A percentile compares a stretch with the other conserved stretches of the same genome.
These are phyloP conservation scores for Sporothrix inflata DNA, from an alignment of 2,329 filamentous ascomycete genomes.

Conservation along the genomic window DNA sequence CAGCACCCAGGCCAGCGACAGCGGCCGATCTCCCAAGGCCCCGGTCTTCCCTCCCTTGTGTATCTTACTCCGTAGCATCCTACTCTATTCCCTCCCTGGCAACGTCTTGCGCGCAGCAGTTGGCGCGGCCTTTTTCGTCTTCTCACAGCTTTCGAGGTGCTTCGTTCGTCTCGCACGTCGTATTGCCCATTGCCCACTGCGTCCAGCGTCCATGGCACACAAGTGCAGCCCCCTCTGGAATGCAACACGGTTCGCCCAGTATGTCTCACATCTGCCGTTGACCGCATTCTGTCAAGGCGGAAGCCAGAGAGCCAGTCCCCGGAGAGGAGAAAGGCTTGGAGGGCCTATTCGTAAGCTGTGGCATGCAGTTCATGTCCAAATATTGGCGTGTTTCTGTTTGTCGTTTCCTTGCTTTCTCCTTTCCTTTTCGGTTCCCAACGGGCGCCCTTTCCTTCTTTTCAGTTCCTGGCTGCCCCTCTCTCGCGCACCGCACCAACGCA, in stretches of 20 bases:
- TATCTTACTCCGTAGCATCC: conserved; percentile 9
- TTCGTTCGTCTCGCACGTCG: neutral
- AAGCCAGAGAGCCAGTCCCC: conserved; percentile 6
- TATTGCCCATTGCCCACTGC: neutral
- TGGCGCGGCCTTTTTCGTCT: neutral
- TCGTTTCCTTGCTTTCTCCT: neutral
- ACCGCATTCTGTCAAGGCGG: conserved; percentile 4
- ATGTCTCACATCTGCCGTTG: conserved; percentile 23
- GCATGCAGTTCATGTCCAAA: neutral
- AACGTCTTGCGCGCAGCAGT: conserved; percentile 10
- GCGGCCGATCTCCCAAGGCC: conserved; percentile 8
- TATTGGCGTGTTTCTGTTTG: neutral
- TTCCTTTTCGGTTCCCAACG: neutral
- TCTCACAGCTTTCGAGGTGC: neutral
- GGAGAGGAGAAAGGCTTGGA: neutral
- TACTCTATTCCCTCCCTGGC: conserved; percentile 15
- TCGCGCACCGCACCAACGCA: neutral
- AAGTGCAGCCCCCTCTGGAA: conserved; percentile 5
- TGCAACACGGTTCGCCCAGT: neutral
- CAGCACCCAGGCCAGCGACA: neutral
- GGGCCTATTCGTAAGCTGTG: neutral
- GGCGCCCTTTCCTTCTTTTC: neutral
- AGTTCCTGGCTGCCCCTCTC: neutral
- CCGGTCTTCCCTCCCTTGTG: neutral
- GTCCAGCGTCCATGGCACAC: neutral